Base-by-base conservation (phyloP, 345 rosid species). In the Populus nigra region DNA sequence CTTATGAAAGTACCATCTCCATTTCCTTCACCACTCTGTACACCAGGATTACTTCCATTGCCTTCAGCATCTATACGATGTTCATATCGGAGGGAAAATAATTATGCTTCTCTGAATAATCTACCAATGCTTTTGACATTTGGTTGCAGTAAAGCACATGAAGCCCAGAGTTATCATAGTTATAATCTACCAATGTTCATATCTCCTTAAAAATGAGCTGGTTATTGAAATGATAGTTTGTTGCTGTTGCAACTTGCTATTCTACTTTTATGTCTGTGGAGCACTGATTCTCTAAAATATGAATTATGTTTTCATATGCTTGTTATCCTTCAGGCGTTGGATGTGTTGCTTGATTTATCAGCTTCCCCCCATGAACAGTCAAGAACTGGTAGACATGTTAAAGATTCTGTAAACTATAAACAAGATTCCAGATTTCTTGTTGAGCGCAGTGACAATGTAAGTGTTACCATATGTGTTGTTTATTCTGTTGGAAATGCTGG, bases 281-380 rank as follows among this genome's bases (percentile, higher is more conserved):
- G 50, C 20, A 16, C 9, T 18, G 7, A 43, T 33, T 62, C 36
- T 41, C 0, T 36, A 27, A 25, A 36, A 12, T 22, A 31, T 18
- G 12, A 35, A 62, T 35, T 35, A 27, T 57, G 17, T 45, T 53
- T 61, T 57, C 38, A 33, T 47, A 38, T 75, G 16, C 29, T 9
- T 75, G n/a, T 36, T 45, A 12, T 67, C 62, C 83, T 84, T 45
- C 89, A 95, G 98, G 97, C 99, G 23, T 80, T 92, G 89, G 88
- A 90, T 80, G 80, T 77, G 29, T 86, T 95, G 84, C 91, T 93
- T 79, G 92, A 86, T 82, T 81, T 93, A 77, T 92, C 92, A 77
- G 79, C 87, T 80, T 79, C 90, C 55, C 82, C 93, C 69, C 69
- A 62, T 53, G 88, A 90, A 78, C 81, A 79, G 69, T 84, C 89